These are phyloP conservation scores for Arthroderma sp. DNA, from an alignment of 2,329 filamentous ascomycete genomes.

Conservation along the genomic window DNA sequence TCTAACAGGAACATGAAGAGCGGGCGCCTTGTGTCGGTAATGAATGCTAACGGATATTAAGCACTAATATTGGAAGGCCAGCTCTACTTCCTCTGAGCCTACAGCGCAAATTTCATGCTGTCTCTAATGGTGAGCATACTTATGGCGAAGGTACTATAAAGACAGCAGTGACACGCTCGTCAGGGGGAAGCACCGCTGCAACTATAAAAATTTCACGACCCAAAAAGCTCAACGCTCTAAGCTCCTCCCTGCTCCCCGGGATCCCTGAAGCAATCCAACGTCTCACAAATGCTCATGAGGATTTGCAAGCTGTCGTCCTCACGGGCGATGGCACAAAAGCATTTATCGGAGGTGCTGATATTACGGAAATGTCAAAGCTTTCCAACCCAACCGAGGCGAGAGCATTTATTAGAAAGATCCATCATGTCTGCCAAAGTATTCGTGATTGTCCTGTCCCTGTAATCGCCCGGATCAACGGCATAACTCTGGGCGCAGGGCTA, in stretches of 20 bases:
- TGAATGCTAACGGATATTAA: too few species aligned
- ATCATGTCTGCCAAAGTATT: constrained; percentile 21
- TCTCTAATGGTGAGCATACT: too few species aligned
- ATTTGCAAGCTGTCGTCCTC: constrained; percentile 23
- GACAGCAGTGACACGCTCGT: neutral
- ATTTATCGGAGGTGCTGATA: constrained; percentile 78
- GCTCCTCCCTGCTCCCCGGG: constrained; percentile 12
- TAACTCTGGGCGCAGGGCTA: constrained; percentile 25
- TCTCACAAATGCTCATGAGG: constrained; percentile 7
- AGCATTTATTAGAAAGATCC: constrained; percentile 24
- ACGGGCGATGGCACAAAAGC: constrained; percentile 70
- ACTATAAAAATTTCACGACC: constrained; percentile 17
- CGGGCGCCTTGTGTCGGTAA: too few species aligned
- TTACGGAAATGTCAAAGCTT: constrained; percentile 50
- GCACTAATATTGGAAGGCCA: too few species aligned
- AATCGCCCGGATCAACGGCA: constrained; percentile 26
- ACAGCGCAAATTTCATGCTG: too few species aligned
- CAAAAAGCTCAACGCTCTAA: constrained; percentile 17
- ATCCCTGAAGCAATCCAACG: constrained; percentile 11
- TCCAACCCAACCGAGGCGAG: constrained; percentile 17
- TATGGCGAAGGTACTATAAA: neutral
- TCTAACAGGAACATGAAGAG: too few species aligned
- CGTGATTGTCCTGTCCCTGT: constrained; percentile 26
- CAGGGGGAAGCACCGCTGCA: constrained; percentile 11
- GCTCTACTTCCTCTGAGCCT: too few species aligned